phyloP scores from a whole-genome alignment of 805 yeast species.

The Metschnikowia santaceciliae region DNA sequence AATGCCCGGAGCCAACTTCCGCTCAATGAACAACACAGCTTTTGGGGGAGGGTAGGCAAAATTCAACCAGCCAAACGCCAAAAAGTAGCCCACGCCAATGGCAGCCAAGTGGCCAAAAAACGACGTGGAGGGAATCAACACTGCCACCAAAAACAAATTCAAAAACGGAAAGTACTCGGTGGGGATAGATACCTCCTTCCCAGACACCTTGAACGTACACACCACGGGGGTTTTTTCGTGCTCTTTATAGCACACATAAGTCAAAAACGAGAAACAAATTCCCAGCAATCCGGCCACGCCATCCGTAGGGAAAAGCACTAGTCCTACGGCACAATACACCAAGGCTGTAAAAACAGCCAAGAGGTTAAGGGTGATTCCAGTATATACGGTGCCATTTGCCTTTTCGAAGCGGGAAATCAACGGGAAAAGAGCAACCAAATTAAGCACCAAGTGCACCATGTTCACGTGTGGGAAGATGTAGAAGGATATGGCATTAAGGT shows the following conservation, averaged over 20 bases:
- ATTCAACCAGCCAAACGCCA: conserved; percentile 54
- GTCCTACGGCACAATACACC: conserved; percentile 52
- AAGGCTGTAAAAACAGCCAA: conserved; percentile 68
- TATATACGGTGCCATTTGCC: conserved; percentile 76
- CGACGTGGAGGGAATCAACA: conserved; percentile 62
- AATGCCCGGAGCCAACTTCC: conserved; percentile 47
- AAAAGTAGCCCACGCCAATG: conserved; percentile 59
- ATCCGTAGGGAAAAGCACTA: conserved; percentile 47
- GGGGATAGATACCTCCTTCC: conserved; percentile 47
- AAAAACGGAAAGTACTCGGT: conserved; percentile 58
- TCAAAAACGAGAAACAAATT: conserved; percentile 65
- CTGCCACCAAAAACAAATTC: conserved; percentile 42
- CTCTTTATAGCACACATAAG: conserved; percentile 53
- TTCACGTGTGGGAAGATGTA: conserved; percentile 70
- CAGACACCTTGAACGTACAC: conserved; percentile 26
- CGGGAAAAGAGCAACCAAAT: conserved; percentile 52
- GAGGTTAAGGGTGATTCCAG: conserved; percentile 74
- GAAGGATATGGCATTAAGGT: conserved; percentile 55
- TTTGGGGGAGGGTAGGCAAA: conserved; percentile 64
- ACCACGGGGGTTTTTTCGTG: conserved; percentile 37
- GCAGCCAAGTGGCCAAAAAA: conserved; percentile 74
- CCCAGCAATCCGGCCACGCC: conserved; percentile 69
- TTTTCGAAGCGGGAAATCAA: conserved; percentile 66
- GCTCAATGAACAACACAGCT: conserved; percentile 62
- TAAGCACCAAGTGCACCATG: conserved; percentile 57